Percentiles rank a stretch among this genome's conserved stretches.
Conservation (phyloP, 139 green algal species). For the Desmodesmus armatus region DNA sequence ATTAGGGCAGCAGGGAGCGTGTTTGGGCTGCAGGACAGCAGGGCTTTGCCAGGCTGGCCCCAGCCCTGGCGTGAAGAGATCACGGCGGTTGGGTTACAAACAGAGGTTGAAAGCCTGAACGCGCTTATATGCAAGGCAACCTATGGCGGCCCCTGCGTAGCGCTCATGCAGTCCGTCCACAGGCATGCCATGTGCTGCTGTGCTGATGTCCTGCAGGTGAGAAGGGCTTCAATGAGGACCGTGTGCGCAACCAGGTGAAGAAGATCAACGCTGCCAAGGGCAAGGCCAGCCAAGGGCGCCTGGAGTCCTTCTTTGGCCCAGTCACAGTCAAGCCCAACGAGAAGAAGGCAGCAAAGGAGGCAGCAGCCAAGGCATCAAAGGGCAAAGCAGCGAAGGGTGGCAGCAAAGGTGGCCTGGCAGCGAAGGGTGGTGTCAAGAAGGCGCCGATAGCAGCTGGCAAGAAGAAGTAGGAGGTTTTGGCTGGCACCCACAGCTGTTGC, state of each 20-base stretch:
- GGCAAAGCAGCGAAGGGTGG: conserved; percentile 34
- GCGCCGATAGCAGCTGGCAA: conserved; percentile 36
- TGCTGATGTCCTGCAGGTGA: conserved; percentile 61
- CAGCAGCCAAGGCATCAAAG: conserved; percentile 6
- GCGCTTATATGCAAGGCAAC: too few relatives aligned
- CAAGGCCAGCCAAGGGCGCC: conserved; percentile 78
- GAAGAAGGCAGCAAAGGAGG: conserved; percentile 9
- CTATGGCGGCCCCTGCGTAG: background rate
- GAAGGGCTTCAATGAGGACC: conserved; percentile 95
- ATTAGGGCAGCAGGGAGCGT: too few relatives aligned
- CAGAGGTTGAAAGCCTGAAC: too few relatives aligned
- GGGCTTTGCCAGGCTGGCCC: too few relatives aligned
- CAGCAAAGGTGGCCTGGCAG: background rate
- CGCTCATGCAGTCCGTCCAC: background rate
- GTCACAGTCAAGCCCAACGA: conserved; percentile 44
- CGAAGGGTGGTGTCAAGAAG: conserved; percentile 46
- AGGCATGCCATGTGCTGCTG: background rate
- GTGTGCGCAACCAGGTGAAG: conserved; percentile 77
- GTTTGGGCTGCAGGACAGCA: too few relatives aligned
- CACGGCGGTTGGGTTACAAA: too few relatives aligned
- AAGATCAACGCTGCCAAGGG: conserved; percentile 75
- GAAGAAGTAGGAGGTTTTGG: conserved; percentile 52
- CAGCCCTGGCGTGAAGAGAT: too few relatives aligned
- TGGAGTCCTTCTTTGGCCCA: conserved; percentile 90
- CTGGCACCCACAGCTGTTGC: background rate